Percentiles rank a stretch among this genome's conserved stretches.
phyloP scores from a whole-genome alignment of 2,329 filamentous ascomycete species.

The Arthrobotrys conoides region DNA sequence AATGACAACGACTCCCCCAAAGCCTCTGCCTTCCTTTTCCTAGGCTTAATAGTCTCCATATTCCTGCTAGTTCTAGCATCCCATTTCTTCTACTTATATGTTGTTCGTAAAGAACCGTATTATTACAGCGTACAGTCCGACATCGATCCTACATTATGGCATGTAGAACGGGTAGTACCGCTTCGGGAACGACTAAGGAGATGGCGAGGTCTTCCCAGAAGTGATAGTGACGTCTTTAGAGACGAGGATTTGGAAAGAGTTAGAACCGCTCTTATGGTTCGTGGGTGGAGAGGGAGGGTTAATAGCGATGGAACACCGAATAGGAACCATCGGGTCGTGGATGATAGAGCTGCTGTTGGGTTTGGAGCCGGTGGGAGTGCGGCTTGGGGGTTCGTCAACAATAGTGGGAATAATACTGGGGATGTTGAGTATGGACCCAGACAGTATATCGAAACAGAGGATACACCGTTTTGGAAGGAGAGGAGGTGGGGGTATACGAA shows the following conservation, averaged over 20 bases:
- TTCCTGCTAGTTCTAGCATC: conserved; percentile 51
- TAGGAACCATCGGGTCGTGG: conserved; percentile 43
- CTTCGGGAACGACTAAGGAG: conserved; percentile 53
- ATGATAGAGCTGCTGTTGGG: conserved; percentile 53
- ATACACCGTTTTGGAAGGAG: conserved; percentile 59
- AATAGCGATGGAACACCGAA: conserved; percentile 57
- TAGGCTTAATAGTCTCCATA: conserved; percentile 48
- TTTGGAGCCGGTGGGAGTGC: conserved; percentile 34
- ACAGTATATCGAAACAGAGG: conserved; percentile 54
- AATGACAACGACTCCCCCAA: conserved; percentile 36
- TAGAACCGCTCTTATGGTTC: conserved; percentile 33
- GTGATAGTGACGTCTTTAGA: conserved; percentile 49
- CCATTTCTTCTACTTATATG: conserved; percentile 59
- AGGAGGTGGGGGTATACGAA: conserved; percentile 50
- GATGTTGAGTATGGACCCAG: conserved; percentile 48
- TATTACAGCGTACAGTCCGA: conserved; percentile 59
- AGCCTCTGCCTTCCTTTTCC: conserved; percentile 52
- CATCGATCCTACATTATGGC: conserved; percentile 57
- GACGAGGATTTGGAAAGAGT: conserved; percentile 59
- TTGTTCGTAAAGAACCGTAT: conserved; percentile 46
- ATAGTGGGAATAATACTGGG: neutral
- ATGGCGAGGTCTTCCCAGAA: conserved; percentile 31
- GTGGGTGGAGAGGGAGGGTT: conserved; percentile 55
- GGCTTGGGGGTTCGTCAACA: conserved; percentile 31
- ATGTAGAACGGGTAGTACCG: conserved; percentile 56